Base-by-base conservation (phyloP, 768 basidiomycete species). In the Scleroderma citrinum region DNA sequence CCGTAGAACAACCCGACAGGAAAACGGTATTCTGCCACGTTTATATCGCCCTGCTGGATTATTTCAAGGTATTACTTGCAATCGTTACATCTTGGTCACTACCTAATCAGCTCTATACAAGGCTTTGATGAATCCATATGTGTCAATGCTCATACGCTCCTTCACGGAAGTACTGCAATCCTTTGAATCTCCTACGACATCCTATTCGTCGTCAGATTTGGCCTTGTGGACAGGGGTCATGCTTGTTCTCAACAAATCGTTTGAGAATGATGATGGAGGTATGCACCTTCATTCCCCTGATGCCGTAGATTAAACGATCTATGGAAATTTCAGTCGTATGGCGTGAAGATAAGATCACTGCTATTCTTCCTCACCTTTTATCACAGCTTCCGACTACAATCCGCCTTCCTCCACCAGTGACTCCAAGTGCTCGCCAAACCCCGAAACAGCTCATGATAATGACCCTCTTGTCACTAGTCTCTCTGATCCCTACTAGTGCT, bases 121-220 rank as follows among this genome's bases (percentile, higher is more conserved):
- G 89, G 80, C 73, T 20, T 73, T 97, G 59, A 92, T 98, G 80
- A 88, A 85, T 14, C 91, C 94, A 0, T 98, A 97, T 68, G 87
- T 92, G 76, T 76, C 84, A 7, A 83, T 84, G 66, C 65, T 92
- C 39, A 63, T 92, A 35, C 75, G 76, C 51, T 78, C 88, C 10
- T 79, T 89, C 39, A 65, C 78, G 40, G 81, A 85, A 39, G 66
- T 80, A 2, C 71, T 97, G 32, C 72, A 78, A 37, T 62, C 70
- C 4, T 87, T 76, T 56, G 57, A 68, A 12, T 50, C 67, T 12
- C 67, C 62, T 3, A 47, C 44, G 12, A 31, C 53, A 52, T 43
- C 49, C 1, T 40, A 41, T 24, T 2, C 58, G 2, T 24, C 64
- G 36, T 58, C 67, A 20, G 64, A 77, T 62, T 58, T 63, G 2